Percentiles rank a stretch among this genome's conserved stretches.
These are phyloP conservation scores for Pilatotrama ljubarskyi DNA, from an alignment of 768 basidiomycete genomes.

Conservation along the genomic window DNA sequence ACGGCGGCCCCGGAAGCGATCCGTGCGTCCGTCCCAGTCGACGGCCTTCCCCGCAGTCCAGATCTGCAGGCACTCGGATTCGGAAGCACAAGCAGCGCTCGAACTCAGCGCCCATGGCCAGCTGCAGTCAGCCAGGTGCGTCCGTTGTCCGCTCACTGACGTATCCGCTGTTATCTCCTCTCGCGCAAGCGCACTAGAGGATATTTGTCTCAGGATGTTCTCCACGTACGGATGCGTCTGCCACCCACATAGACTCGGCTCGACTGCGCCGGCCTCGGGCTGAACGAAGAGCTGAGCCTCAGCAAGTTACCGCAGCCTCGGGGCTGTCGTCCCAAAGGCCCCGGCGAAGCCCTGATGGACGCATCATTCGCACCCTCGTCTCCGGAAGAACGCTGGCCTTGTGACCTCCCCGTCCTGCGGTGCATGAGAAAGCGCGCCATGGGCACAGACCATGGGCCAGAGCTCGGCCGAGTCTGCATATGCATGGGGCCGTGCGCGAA, in stretches of 20 bases:
- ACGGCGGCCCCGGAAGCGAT: conserved; percentile 9
- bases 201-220: too few species aligned
- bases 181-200: not conserved
- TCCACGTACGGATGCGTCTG: not conserved
- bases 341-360: conserved; percentile 6
- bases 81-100: not conserved
- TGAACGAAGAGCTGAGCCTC: not conserved
- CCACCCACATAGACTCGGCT: not conserved
- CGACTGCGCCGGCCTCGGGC: not conserved
- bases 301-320: conserved; percentile 1
- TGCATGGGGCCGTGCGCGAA: not conserved
- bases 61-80: conserved; percentile 6
- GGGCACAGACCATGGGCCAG: not conserved
- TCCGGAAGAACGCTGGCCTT: not conserved
- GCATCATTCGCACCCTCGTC: not conserved
- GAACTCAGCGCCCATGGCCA: not conserved
- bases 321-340: not conserved
- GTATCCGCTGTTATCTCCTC: not conserved
- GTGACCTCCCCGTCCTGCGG: conserved; percentile 1
- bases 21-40: not conserved
- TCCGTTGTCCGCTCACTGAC: not conserved
- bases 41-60: conserved; percentile 3
- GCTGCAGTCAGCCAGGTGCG: not conserved
- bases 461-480: not conserved
- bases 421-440: not conserved